Base-by-base conservation (phyloP, 108 stramenopile species). In the Pseudonitzschia pungens region DNA sequence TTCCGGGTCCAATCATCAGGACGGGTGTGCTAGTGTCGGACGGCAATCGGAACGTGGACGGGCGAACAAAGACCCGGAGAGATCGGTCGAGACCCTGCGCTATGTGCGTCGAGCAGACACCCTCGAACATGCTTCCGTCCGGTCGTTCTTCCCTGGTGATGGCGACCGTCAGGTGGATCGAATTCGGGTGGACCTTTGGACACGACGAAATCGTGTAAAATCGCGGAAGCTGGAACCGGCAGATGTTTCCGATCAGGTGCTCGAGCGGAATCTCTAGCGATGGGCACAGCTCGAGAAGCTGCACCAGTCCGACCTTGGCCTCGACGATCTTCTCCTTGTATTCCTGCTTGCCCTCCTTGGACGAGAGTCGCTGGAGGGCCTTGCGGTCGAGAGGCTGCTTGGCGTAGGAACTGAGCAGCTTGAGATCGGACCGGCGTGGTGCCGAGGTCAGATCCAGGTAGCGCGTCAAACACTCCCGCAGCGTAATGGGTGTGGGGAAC, bases 1-100 rank as follows among this genome's bases (percentile, higher is more conserved):
- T 99, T 29, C 98, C 98, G 8, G 98, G 98, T n/a, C 98, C 98
- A 51, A 99, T 86, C 90, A 99, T 88, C 15, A 99, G 68, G 21
- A 98, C 75, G 12, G 99, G 99, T 31, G 73, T 87, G 20, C 68
- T 43, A 6, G 71, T 14, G 68, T 92, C 83, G 40, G 69, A 70
- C 1, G 90, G 89, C 33, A 95, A 75, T 21, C 95, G 90, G 77
- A 98, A 98, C 22, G 94, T 92, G 20, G 98, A 99, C 12, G 92
- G 84, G 24, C 96, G 84, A 50, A 89, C 77, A 75, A 97, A 94
- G 2, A 93, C 93, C 28, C 96, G 89, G 24, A 92, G 78, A 26
- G 54, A 76, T 31, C 33, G 40, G 8, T 32, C 20, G 45, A 72
- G 62, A 11, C 63, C 66, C 18, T 50, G 69, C 40, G 87, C 85